Base-by-base conservation (phyloP, 2,329 filamentous ascomycete species). In the Botrytis sinoallii region DNA sequence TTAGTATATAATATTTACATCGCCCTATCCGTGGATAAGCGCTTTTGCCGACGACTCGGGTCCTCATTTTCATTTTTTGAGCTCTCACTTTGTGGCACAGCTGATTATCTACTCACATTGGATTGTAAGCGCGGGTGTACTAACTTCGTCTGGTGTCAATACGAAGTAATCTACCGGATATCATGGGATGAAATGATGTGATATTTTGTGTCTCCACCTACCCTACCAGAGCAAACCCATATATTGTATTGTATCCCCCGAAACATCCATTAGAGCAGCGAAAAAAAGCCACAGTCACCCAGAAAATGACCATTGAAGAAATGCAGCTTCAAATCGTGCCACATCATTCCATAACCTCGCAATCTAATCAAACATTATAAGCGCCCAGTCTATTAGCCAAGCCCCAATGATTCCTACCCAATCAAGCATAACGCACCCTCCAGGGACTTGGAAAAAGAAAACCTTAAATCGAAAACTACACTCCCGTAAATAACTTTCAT, bases 21-120 rank as follows among this genome's bases (percentile, higher is more conserved):
- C 48, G 46, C 46, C 46, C 16, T 35, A 32, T 20, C 46, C 35
- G 65, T 42, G 9, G 20, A 57, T 29, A 68, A 57, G 48, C 66
- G 66, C 66, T 57, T 16, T 57, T 69, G n/a, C n/a, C 48, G 66
- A 57, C 22, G 66, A 69, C n/a, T 55, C 35, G 9, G 35, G 32
- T 67, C 65, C 35, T 12, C 35, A 29, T 14, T 25, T 44, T 35
- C 29, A 14, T 4, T 48, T 68, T 22, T 22, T 25, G n/a, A 68
- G 8, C 65, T 55, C 46, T 68, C n/a, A 18, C 14, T 40, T 20
- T 68, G 35, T 25, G 46, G 48, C 65, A 42, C 65, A 29, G 48
- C 18, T 55, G 46, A 55, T 68, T 10, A 7, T 48, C 18, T 48
- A 4, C 29, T 46, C 29, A 25, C 46, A 32, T 69, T 32, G 38